phyloP scores from a whole-genome alignment of 805 yeast genomes.

The Candida corydali region DNA sequence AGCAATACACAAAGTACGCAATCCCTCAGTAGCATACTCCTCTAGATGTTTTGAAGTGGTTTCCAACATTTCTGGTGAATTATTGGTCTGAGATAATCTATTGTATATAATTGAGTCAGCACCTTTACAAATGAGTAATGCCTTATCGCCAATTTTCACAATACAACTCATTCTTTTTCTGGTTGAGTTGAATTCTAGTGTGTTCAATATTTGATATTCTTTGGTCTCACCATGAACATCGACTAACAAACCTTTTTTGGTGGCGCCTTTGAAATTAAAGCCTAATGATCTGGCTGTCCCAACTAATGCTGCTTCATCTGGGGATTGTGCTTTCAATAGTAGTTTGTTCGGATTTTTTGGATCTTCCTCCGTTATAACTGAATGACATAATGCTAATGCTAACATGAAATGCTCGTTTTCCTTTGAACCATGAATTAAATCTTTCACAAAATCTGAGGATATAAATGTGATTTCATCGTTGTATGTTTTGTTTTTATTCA shows the following conservation, averaged over 20 bases:
- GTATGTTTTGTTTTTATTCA: slow-evolving; percentile 23
- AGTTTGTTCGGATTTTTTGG: slow-evolving; percentile 53
- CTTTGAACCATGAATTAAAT: slow-evolving; percentile 50
- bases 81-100: slow-evolving; percentile 43
- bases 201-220: slow-evolving; percentile 68
- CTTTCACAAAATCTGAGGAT: slow-evolving; percentile 62
- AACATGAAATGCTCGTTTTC: slow-evolving; percentile 70
- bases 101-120: slow-evolving; percentile 79
- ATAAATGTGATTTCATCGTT: slow-evolving; percentile 68
- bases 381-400: slow-evolving; percentile 72
- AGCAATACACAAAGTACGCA: slow-evolving; percentile 78
- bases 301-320: slow-evolving; percentile 84
- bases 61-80: slow-evolving; percentile 49
- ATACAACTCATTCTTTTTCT: slow-evolving; percentile 87
- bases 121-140: slow-evolving; percentile 73
- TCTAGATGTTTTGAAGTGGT: slow-evolving; percentile 72
- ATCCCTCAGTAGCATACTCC: slow-evolving; percentile 77
- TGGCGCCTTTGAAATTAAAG: slow-evolving; percentile 59
- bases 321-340: slow-evolving; percentile 72
- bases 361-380: slow-evolving; percentile 68
- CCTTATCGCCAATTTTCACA: slow-evolving; percentile 64
- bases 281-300: slow-evolving; percentile 79
- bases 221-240: slow-evolving; percentile 67
- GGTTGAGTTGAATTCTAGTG: slow-evolving; percentile 76
- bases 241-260: slow-evolving; percentile 63